phyloP scores from a whole-genome alignment of 257 asterid genomes.

The Misopates orontium region DNA sequence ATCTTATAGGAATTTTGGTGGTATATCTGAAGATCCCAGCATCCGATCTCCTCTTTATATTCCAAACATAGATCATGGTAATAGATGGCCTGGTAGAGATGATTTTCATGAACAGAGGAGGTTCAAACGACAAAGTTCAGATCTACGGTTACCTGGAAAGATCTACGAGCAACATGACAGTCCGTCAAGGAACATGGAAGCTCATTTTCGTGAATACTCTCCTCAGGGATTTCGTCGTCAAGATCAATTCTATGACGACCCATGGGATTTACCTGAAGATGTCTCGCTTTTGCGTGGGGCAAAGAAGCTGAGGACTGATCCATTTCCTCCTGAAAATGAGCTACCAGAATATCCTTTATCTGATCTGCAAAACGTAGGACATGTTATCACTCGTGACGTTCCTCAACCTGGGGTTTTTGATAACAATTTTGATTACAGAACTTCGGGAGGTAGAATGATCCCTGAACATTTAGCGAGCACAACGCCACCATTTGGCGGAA shows the following conservation, averaged over 20 bases:
- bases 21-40: conserved; percentile 43
- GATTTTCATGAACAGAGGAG: conserved; percentile 48
- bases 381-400: conserved; percentile 38
- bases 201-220: conserved; percentile 54
- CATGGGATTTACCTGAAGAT: conserved; percentile 96
- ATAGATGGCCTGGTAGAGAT: conserved; percentile 48
- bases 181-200: conserved; percentile 50
- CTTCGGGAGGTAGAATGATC: conserved; percentile 47
- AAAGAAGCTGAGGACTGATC: conserved; percentile 56
- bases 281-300: conserved; percentile 54
- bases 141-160: conserved; percentile 39
- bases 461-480: conserved; percentile 42
- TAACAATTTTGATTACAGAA: conserved; percentile 52
- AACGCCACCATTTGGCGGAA: conserved; percentile 45
- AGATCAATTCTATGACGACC: conserved; percentile 61
- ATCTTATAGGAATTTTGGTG: conserved; percentile 49
- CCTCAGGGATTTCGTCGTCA: conserved; percentile 48
- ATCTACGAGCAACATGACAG: conserved; percentile 45
- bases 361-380: conserved; percentile 59
- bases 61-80: conserved; percentile 48
- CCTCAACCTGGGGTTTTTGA: conserved; percentile 43
- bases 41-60: conserved; percentile 57
- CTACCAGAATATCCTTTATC: conserved; percentile 79
- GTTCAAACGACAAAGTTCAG: conserved; percentile 43
- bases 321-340: conserved; percentile 56